phyloP scores from a whole-genome alignment of 2,329 filamentous ascomycete species.

The Microsporum canis region DNA sequence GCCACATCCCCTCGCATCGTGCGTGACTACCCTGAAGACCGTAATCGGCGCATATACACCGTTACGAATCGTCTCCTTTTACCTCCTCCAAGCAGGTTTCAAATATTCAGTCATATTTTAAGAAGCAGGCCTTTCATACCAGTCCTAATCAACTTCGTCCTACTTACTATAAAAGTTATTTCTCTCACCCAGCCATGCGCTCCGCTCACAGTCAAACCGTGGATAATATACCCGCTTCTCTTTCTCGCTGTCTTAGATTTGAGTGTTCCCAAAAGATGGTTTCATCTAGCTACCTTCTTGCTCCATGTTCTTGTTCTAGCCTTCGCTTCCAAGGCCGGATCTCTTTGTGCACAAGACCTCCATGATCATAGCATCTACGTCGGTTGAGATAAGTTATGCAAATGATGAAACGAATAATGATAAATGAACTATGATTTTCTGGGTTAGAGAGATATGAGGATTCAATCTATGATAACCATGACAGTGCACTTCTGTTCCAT shows the following conservation, averaged over 20 bases:
- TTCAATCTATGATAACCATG: background rate
- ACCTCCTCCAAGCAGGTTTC: slow-evolving; percentile 30
- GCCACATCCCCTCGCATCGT: slow-evolving; percentile 1
- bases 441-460: background rate
- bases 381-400: background rate
- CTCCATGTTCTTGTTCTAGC: slow-evolving; percentile 39
- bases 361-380: background rate
- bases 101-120: slow-evolving; percentile 19
- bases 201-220: slow-evolving; percentile 56
- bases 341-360: background rate
- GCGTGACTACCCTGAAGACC: background rate
- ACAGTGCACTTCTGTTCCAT: background rate
- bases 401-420: slow-evolving; percentile 2
- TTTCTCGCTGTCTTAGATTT: slow-evolving; percentile 57
- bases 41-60: slow-evolving; percentile 4
- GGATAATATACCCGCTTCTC: slow-evolving; percentile 56
- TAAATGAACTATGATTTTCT: background rate
- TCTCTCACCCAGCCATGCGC: slow-evolving; percentile 58
- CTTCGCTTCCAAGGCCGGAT: slow-evolving; percentile 27
- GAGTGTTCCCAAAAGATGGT: slow-evolving; percentile 24
- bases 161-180: slow-evolving; percentile 53
- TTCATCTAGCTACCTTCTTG: slow-evolving; percentile 33
- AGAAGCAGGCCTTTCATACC: slow-evolving; percentile 16
- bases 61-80: slow-evolving; percentile 28
- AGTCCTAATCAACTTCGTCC: slow-evolving; percentile 35